These are phyloP conservation scores for Stellera chamaejasme DNA, from an alignment of 345 rosid genomes.

Conservation along the genomic window DNA sequence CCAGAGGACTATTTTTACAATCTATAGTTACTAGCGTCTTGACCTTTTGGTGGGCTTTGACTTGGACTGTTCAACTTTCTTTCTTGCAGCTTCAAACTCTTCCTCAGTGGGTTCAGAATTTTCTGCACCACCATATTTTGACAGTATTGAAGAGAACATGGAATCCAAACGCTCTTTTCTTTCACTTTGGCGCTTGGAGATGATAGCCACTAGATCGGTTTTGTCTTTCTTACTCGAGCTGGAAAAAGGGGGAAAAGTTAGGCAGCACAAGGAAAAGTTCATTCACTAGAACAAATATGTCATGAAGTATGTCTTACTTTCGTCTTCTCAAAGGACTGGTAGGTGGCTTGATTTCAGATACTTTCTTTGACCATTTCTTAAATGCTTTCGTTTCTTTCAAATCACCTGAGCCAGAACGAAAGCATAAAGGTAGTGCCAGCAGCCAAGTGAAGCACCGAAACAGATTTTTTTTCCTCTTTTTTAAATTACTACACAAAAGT, in stretches of 20 bases:
- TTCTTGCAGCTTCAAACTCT: conserved; percentile 86
- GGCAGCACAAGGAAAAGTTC: background rate
- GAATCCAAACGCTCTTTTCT: conserved; percentile 73
- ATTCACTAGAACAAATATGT: background rate
- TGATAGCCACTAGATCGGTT: conserved; percentile 45
- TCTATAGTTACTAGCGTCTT: background rate
- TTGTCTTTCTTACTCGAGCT: conserved; percentile 48
- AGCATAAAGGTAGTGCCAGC: background rate
- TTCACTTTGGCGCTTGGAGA: conserved; percentile 52
- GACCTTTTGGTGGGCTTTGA: conserved; percentile 21
- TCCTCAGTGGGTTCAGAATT: conserved; percentile 69
- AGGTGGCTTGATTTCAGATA: conserved; percentile 65
- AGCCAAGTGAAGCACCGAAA: background rate
- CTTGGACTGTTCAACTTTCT: conserved; percentile 50
- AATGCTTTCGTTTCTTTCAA: conserved; percentile 66
- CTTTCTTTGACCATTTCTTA: conserved; percentile 68
- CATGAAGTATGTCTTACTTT: conserved; percentile 36
- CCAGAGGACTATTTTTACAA: background rate
- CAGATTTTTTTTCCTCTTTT: background rate
- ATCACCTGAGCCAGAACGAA: conserved; percentile 39
- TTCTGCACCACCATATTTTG: conserved; percentile 57
- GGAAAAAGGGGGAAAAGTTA: conserved; percentile 3
- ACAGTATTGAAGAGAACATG: conserved; percentile 69
- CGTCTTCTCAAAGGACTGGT: conserved; percentile 42
- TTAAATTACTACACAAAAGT: background rate